These are phyloP conservation scores for Helicostylum pulchrum DNA, from an alignment of 192 early-diverging fungal genomes.

Conservation along the genomic window DNA sequence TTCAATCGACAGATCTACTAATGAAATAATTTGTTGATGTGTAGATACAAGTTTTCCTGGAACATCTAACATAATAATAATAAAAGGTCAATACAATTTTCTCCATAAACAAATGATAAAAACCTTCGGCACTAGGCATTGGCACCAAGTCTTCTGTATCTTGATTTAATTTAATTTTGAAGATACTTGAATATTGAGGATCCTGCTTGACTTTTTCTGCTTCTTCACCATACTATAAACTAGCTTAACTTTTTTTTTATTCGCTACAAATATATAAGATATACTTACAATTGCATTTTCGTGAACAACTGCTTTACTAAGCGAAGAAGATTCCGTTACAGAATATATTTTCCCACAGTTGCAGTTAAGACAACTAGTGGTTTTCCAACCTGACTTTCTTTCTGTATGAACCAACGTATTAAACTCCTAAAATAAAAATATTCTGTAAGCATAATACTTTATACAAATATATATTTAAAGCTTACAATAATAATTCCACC, in stretches of 20 bases:
- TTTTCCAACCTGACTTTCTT: neutral
- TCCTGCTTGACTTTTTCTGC: neutral
- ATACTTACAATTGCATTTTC: slow-evolving; percentile 12
- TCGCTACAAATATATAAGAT: too few relatives aligned
- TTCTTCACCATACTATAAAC: neutral
- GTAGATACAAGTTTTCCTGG: slow-evolving; percentile 10
- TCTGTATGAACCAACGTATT: neutral
- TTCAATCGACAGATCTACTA: slow-evolving; percentile 8
- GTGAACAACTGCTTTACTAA: slow-evolving; percentile 13
- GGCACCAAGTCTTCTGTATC: neutral
- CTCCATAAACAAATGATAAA: neutral
- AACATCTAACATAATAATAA: neutral
- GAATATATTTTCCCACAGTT: slow-evolving; percentile 9
- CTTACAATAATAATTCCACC: slow-evolving; percentile 14
- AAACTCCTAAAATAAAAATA: slow-evolving; percentile 13
- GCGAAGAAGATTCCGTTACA: neutral
- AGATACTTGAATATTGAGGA: slow-evolving; percentile 4
- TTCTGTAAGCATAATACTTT: too few relatives aligned
- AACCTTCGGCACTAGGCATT: neutral
- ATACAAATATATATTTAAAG: neutral
- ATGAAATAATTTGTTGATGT: slow-evolving; percentile 6
- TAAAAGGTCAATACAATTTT: too few relatives aligned
- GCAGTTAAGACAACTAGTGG: slow-evolving; percentile 9
- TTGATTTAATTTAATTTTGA: neutral
- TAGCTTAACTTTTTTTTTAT: neutral